Evolutionary conservation across 2,329 filamentous ascomycete genomes (phyloP).

Genomic region (Dothistroma septosporum): DNA sequence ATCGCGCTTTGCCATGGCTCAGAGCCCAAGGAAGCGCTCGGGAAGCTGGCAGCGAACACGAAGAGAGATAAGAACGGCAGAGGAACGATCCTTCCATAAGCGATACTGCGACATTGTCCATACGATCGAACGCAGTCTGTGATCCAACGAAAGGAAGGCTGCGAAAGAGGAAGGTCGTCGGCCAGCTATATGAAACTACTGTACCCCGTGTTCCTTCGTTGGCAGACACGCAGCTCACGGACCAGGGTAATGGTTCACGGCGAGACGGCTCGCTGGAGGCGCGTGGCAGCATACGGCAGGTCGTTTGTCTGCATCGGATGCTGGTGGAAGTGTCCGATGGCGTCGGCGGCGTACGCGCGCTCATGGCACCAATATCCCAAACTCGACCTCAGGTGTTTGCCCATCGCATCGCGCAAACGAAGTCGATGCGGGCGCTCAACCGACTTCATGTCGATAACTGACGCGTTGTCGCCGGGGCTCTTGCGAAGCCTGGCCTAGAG

Average conservation of each 20-base stretch:
- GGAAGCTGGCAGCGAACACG: neutral
- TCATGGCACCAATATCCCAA: neutral
- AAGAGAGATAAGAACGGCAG: neutral
- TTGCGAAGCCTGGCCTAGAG: neutral
- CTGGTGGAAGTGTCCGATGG: neutral
- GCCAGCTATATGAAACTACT: neutral
- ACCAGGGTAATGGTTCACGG: neutral
- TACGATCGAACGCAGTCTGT: neutral
- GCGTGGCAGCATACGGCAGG: no score
- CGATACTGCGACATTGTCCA: neutral
- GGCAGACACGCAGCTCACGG: neutral
- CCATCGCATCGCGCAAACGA: neutral
- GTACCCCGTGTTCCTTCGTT: neutral
- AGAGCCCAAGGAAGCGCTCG: neutral
- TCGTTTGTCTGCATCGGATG: neutral
- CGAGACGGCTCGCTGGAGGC: no score
- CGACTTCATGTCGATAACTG: neutral
- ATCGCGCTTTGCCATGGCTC: neutral
- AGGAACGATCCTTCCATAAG: neutral
- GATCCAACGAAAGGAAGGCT: neutral
- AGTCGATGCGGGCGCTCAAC: neutral
- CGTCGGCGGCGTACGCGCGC: neutral
- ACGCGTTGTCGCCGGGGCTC: neutral
- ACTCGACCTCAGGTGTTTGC: neutral
- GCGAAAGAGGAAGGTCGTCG: slow-evolving; percentile 1